Percentiles rank a stretch among this genome's conserved stretches.
Evolutionary conservation across 768 basidiomycete species (phyloP).

Genomic region (Lactarius evosmus): DNA sequence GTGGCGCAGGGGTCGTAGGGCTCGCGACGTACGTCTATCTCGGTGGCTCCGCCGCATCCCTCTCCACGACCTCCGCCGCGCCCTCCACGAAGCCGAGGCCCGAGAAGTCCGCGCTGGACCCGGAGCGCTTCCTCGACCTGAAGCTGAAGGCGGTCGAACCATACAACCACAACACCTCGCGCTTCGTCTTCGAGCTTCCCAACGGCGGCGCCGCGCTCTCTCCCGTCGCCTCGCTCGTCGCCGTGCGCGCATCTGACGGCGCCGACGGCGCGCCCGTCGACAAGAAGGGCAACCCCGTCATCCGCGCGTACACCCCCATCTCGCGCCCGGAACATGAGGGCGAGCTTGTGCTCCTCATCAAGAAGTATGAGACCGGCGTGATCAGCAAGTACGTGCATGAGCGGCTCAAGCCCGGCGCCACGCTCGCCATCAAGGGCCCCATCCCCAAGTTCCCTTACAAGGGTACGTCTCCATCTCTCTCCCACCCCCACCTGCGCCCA

Average conservation of each 20-base stretch:
- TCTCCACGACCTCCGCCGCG: conserved; percentile 18
- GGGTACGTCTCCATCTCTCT: conserved; percentile 40
- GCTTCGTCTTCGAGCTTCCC: conserved; percentile 79
- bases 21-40: conserved; percentile 49
- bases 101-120: conserved; percentile 69
- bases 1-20: conserved; percentile 43
- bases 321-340: conserved; percentile 73
- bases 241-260: conserved; percentile 71
- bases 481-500: no score
- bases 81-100: conserved; percentile 38
- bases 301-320: conserved; percentile 92
- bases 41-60: conserved; percentile 32
- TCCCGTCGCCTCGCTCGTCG: conserved; percentile 73
- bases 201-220: conserved; percentile 74
- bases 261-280: conserved; percentile 47
- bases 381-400: conserved; percentile 80
- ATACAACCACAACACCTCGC: conserved; percentile 94
- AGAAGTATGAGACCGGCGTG: conserved; percentile 79
- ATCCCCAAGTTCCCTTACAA: conserved; percentile 85
- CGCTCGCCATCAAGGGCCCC: conserved; percentile 86
- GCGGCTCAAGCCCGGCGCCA: conserved; percentile 73
- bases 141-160: conserved; percentile 75
- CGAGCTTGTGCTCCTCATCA: conserved; percentile 77
- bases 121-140: conserved; percentile 74
- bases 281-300: conserved; percentile 81